A percentile compares a stretch with the other conserved stretches of the same genome.
Conservation (phyloP, 257 asterid genomes). For the Rehmannia glutinosa region DNA sequence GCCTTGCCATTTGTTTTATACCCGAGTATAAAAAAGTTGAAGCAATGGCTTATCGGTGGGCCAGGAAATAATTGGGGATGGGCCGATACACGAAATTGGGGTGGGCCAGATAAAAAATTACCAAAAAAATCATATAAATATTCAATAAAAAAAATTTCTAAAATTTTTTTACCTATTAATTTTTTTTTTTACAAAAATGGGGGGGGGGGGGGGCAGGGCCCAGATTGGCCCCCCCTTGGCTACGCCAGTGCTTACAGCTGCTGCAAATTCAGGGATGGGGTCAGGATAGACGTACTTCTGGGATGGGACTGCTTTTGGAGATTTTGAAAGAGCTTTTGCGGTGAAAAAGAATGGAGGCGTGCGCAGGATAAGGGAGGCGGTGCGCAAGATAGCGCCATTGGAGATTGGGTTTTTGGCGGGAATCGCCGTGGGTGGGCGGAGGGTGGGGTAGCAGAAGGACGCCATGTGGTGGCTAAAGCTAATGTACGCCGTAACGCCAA, state of each 20-base stretch:
- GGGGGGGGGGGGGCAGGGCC: too few relatives aligned
- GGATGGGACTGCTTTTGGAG: slow-evolving; percentile 32
- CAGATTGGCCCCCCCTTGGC: too few relatives aligned
- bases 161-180: too few relatives aligned
- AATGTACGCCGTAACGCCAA: not conserved
- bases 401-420: slow-evolving; percentile 36
- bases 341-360: not conserved
- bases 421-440: slow-evolving; percentile 27
- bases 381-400: slow-evolving; percentile 13
- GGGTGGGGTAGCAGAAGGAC: slow-evolving; percentile 12
- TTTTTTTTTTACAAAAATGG: too few relatives aligned
- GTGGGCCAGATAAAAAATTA: too few relatives aligned
- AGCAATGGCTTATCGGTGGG: too few relatives aligned
- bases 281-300: slow-evolving; percentile 51
- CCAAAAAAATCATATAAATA: too few relatives aligned
- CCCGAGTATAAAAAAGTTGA: too few relatives aligned
- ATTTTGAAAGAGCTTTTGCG: not conserved
- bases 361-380: slow-evolving; percentile 20
- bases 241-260: slow-evolving; percentile 52
- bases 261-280: slow-evolving; percentile 60
- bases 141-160: too few relatives aligned
- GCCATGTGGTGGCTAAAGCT: slow-evolving; percentile 25
- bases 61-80: too few relatives aligned
- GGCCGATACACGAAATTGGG: too few relatives aligned
- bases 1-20: slow-evolving; percentile 75